These are phyloP conservation scores for Chiua virens DNA, from an alignment of 768 basidiomycete species.

Conservation along the genomic window DNA sequence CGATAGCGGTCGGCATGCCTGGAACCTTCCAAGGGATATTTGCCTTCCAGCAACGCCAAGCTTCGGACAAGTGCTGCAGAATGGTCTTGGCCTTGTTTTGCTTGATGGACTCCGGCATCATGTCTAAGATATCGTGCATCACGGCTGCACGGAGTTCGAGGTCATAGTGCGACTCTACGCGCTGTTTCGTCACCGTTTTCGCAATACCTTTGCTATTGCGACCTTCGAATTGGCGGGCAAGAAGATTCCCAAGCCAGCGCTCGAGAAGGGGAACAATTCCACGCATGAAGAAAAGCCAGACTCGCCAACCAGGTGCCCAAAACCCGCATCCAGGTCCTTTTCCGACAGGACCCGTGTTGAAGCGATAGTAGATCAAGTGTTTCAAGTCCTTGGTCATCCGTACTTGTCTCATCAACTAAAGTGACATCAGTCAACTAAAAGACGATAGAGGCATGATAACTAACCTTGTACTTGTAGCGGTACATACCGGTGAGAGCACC, in stretches of 20 bases:
- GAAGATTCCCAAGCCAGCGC: constrained; percentile 95
- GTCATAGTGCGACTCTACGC: constrained; percentile 98
- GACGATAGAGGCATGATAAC: constrained; percentile 13
- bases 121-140: constrained; percentile 99
- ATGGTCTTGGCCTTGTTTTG: constrained; percentile 99
- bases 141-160: constrained; percentile 96
- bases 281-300: constrained; percentile 99
- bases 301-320: constrained; percentile 99
- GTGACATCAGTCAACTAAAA: constrained; percentile 5
- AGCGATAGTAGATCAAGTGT: constrained; percentile 96
- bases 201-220: constrained; percentile 95
- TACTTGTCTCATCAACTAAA: constrained; percentile 95
- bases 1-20: constrained; percentile 98
- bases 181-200: constrained; percentile 98
- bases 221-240: constrained; percentile 98
- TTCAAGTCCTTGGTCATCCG: constrained; percentile 99
- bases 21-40: constrained; percentile 99
- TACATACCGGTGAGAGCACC: constrained; percentile 99
- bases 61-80: constrained; percentile 95
- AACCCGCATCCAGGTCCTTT: constrained; percentile 99
- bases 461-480: constrained; percentile 97
- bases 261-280: constrained; percentile 98
- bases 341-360: constrained; percentile 99
- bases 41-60: constrained; percentile 97
- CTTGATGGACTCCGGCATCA: constrained; percentile 99